Conservation (phyloP, 2,329 filamentous ascomycete genomes). For the Xylariaceae sp. region DNA sequence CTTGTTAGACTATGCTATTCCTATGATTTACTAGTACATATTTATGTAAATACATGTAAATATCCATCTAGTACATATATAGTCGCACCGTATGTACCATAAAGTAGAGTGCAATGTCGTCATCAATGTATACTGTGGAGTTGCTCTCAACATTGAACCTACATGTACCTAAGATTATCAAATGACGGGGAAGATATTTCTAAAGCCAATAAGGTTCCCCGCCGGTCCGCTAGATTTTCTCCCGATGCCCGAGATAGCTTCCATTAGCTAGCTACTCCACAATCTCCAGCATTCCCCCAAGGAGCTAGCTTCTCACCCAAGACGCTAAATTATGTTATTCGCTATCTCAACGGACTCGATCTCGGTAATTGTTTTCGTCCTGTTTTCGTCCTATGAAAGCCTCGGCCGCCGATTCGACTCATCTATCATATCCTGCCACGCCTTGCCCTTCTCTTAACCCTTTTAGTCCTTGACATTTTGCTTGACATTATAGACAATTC, state of each 20-base stretch:
- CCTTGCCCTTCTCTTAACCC: background rate
- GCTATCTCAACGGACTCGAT: conserved; percentile 13
- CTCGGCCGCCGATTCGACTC: conserved; percentile 17
- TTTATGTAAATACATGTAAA: too few relatives aligned
- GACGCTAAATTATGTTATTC: conserved; percentile 17
- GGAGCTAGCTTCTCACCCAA: conserved; percentile 6
- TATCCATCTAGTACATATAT: too few relatives aligned
- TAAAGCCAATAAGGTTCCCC: conserved; percentile 6
- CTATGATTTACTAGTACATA: too few relatives aligned
- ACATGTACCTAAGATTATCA: background rate
- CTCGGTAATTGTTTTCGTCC: conserved; percentile 10
- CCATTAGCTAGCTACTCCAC: conserved; percentile 19
- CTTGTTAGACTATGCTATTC: too few relatives aligned
- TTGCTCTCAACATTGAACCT: too few relatives aligned
- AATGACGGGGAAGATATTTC: conserved; percentile 27
- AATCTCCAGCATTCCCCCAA: conserved; percentile 21
- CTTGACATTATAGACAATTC: background rate
- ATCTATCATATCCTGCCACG: background rate
- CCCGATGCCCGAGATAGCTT: conserved; percentile 28
- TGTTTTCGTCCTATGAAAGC: conserved; percentile 12
- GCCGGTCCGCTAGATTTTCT: conserved; percentile 30
- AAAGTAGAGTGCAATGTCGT: background rate
- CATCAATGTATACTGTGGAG: background rate
- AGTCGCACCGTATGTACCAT: too few relatives aligned
- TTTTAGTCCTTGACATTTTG: background rate